Evolutionary conservation across 441 rosid species (phyloP).

Genomic region (Erodium trifolium): DNA sequence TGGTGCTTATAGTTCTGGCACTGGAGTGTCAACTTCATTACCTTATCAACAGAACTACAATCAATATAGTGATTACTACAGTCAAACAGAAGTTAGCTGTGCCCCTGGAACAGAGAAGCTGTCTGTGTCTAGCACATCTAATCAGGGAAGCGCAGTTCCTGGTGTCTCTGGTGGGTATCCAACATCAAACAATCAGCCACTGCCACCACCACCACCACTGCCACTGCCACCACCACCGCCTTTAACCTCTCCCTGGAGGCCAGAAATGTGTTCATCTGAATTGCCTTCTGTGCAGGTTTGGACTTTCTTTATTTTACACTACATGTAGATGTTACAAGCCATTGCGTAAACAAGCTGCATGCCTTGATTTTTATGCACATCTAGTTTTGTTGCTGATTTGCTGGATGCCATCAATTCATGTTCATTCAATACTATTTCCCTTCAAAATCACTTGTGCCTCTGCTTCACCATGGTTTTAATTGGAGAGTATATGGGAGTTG

Average conservation of each 20-base stretch:
- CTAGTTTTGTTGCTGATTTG: background rate
- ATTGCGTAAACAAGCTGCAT: constrained; percentile 12
- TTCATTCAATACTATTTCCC: background rate
- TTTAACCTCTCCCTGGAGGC: constrained; percentile 57
- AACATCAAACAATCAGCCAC: constrained; percentile 51
- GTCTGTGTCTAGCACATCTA: constrained; percentile 44
- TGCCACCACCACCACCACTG: constrained; percentile 17
- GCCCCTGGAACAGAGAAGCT: constrained; percentile 94
- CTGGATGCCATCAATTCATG: background rate
- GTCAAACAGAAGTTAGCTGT: constrained; percentile 88
- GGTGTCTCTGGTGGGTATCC: constrained; percentile 47
- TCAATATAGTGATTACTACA: constrained; percentile 85
- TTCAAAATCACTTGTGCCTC: background rate
- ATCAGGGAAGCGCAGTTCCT: constrained; percentile 47
- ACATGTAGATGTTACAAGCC: constrained; percentile 11
- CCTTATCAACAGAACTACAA: constrained; percentile 70
- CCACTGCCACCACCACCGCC: constrained; percentile 42
- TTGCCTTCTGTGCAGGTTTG: constrained; percentile 67
- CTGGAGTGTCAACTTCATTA: constrained; percentile 44
- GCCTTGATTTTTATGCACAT: constrained; percentile 2
- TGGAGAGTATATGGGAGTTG: background rate
- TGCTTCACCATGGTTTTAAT: background rate
- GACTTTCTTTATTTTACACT: constrained; percentile 13
- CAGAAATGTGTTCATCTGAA: constrained; percentile 47
- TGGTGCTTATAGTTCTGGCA: constrained; percentile 44